Conservation (phyloP, 2,329 filamentous ascomycete species). For the Penicillium crustosum region DNA sequence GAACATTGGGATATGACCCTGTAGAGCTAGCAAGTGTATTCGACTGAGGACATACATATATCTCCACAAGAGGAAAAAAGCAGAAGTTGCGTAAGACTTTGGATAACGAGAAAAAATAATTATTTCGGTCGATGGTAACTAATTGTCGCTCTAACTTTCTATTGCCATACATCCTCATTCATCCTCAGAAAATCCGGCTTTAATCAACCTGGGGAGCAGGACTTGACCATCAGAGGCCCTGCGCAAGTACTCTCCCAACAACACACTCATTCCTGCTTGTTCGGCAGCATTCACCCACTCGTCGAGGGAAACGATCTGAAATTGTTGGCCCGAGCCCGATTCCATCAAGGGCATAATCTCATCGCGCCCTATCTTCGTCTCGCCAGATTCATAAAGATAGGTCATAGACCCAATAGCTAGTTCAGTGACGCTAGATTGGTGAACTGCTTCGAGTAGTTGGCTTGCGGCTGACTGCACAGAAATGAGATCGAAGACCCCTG, state of each 20-base stretch:
- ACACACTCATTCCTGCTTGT: constrained; percentile 21
- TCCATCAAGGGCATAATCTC: constrained; percentile 22
- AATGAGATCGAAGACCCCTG: constrained; percentile 23
- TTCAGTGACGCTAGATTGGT: constrained; percentile 1
- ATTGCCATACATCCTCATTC: not conserved
- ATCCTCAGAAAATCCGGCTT: not conserved
- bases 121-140: not conserved
- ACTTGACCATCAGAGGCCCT: constrained; percentile 16
- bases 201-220: constrained; percentile 19
- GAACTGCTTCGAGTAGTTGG: constrained; percentile 15
- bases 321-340: constrained; percentile 5
- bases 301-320: constrained; percentile 13
- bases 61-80: not conserved
- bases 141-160: not conserved
- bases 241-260: constrained; percentile 22
- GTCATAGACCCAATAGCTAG: not conserved
- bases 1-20: not conserved
- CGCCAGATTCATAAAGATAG: constrained; percentile 18
- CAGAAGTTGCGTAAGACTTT: not conserved
- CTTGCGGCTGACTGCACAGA: constrained; percentile 20
- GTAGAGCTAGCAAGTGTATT: not conserved
- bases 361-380: constrained; percentile 15
- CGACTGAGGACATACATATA: not conserved
- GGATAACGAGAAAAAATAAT: not conserved
- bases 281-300: constrained; percentile 23